phyloP scores from a whole-genome alignment of 1,284 basidiomycete species.

The Apiotrichum veenhuisii region DNA sequence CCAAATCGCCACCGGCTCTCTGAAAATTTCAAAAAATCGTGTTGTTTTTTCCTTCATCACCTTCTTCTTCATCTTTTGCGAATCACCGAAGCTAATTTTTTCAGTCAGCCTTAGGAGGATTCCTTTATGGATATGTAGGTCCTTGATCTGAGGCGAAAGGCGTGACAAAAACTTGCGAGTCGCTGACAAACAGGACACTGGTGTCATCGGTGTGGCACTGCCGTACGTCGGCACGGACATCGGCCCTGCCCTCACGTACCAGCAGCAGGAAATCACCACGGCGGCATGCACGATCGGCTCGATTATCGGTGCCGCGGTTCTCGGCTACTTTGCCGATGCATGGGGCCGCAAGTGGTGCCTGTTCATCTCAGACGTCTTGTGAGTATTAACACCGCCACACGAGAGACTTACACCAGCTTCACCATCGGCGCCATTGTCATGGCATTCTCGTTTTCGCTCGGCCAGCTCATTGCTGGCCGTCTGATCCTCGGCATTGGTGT shows the following conservation, averaged over 20 bases:
- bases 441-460: conserved; percentile 32
- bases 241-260: conserved; percentile 10
- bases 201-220: conserved; percentile 20
- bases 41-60: too few relatives aligned
- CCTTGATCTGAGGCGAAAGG: too few relatives aligned
- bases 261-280: conserved; percentile 23
- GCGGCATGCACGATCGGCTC: conserved; percentile 25
- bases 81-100: too few relatives aligned
- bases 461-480: conserved; percentile 39
- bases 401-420: conserved; percentile 11
- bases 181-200: conserved; percentile 35
- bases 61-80: too few relatives aligned
- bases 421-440: conserved; percentile 42
- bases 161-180: too few relatives aligned
- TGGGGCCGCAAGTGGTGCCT: conserved; percentile 22
- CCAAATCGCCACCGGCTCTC: too few relatives aligned
- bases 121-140: too few relatives aligned
- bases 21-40: too few relatives aligned
- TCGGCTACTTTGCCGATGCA: conserved; percentile 7
- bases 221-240: conserved; percentile 20
- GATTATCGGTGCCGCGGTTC: conserved; percentile 17
- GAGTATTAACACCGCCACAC: conserved; percentile 3
- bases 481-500: conserved; percentile 46
- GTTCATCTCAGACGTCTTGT: conserved; percentile 22
- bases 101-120: too few relatives aligned